Evolutionary conservation across 163 green algal genomes (phyloP).

Genomic region (Scenedesmus sp.): DNA sequence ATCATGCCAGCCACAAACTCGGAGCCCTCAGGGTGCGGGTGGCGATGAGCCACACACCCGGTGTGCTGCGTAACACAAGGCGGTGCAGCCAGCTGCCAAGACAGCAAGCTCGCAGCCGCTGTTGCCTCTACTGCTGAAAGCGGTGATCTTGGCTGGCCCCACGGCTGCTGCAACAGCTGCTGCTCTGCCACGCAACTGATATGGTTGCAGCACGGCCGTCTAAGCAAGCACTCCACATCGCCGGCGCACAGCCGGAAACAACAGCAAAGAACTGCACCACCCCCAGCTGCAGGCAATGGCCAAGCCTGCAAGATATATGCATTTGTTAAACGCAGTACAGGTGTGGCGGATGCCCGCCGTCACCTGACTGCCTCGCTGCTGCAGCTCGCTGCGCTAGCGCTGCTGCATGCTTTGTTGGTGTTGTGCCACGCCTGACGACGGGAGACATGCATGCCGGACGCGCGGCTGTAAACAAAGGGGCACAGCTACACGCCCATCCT

Average conservation of each 20-base stretch:
- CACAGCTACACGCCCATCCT: not conserved
- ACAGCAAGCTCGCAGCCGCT: not conserved
- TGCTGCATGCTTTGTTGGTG: not conserved
- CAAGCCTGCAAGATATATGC: conserved; percentile 2
- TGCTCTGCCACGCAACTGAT: not conserved
- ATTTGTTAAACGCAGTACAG: not conserved
- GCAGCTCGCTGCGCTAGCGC: not conserved
- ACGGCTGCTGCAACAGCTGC: not conserved
- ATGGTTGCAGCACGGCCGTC: not conserved
- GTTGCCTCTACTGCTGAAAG: not conserved
- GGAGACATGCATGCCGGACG: not conserved
- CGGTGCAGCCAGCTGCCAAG: not conserved
- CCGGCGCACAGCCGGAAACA: not conserved
- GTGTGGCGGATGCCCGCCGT: not conserved
- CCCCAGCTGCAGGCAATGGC: not conserved
- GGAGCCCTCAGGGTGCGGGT: not conserved
- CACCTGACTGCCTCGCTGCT: not conserved
- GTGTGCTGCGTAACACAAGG: not conserved
- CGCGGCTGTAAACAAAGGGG: not conserved
- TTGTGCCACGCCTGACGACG: not conserved
- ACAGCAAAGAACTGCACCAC: not conserved
- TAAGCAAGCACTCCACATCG: not conserved
- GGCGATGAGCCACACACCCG: not conserved
- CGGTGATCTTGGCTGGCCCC: not conserved
- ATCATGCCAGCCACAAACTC: not conserved